phyloP scores from a whole-genome alignment of 805 yeast genomes.

The Zygosaccharomyces kombuchaensis region DNA sequence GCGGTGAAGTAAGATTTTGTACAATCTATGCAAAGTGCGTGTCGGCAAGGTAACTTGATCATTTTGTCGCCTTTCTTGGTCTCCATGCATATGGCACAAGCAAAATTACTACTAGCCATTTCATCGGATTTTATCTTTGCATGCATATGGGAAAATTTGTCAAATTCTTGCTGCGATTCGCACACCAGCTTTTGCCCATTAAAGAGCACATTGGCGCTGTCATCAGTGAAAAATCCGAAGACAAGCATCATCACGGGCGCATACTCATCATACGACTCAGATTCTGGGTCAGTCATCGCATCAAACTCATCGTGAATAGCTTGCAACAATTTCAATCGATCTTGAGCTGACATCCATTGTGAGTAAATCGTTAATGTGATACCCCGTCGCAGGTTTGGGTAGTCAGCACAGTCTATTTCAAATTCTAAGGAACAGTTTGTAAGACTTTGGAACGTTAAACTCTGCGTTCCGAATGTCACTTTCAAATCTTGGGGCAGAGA shows the following conservation, averaged over 20 bases:
- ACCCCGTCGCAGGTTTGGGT: constrained; percentile 21
- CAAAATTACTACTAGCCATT: constrained; percentile 39
- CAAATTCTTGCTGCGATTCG: constrained; percentile 15
- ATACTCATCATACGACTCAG: constrained; percentile 19
- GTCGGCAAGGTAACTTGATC: constrained; percentile 41
- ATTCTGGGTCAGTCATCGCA: constrained; percentile 19
- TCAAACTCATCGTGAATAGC: constrained; percentile 36
- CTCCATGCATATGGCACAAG: constrained; percentile 56
- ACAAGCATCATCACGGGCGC: constrained; percentile 40
- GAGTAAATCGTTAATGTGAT: constrained; percentile 26
- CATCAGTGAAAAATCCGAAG: constrained; percentile 39
- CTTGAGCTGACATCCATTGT: constrained; percentile 30
- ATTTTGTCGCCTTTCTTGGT: constrained; percentile 44
- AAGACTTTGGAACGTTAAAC: constrained; percentile 13
- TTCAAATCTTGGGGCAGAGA: constrained; percentile 12
- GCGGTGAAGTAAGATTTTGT: constrained; percentile 40
- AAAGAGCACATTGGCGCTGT: constrained; percentile 17
- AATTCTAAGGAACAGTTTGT: constrained; percentile 16
- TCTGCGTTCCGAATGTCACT: constrained; percentile 10
- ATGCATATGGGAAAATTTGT: constrained; percentile 24
- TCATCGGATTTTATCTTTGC: constrained; percentile 20
- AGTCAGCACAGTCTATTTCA: constrained; percentile 10
- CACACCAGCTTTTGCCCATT: constrained; percentile 9
- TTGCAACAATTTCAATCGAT: constrained; percentile 13
- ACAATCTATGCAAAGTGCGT: constrained; percentile 47